Evolutionary conservation across 192 early-diverging fungal species (phyloP), one percentile per base, ranked within the genome.

Genomic region (Podila horticola): DNA sequence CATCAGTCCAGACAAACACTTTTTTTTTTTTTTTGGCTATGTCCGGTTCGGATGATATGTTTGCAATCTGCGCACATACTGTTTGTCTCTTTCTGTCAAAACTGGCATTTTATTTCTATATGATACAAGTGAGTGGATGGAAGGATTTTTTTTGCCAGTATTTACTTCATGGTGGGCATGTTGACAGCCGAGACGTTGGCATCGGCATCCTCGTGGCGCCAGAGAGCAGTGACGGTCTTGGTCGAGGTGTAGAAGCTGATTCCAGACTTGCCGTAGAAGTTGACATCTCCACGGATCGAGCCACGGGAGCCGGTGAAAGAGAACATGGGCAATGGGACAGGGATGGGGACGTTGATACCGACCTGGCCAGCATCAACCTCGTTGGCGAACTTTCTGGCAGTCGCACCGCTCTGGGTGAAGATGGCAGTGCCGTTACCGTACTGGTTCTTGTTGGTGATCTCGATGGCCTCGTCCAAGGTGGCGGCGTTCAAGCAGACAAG

Each of bases 301-400:
- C 91, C 97, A 67, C 94, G 88, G 64, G 89, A 92, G 2, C 96
- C 97, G 19, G 97, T 98, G 87, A 97, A 97, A 60, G 94, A 94
- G 87, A 99, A 99, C 91, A 96, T 96, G 66, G 97, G 97, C 71
- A 99, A 85, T 8, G 97, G 97, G 33, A 99, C 97, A 8, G 97
- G 97, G 69, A 98, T 98, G 9, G 97, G 96, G 28, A 97, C 95
- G 69, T 93, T 93, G 66, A 85, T 73, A 86, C 95, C 96, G 33
- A 98, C 91, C 86, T 99, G 97, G 19, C 97, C 97, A 33, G 93
- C 96, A 77, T 96, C 95, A 65, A 97, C 91, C 71, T 97, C 94
- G 30, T 90, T 82, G 79, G 91, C 87, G 86, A 99, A 97, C 85
- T 93, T 92, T 62, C 95, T 89, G 12, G 97, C 97, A 64, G 84